These are phyloP conservation scores for Neurospora sp. DNA, from an alignment of 495 filamentous ascomycete species.

Conservation along the genomic window DNA sequence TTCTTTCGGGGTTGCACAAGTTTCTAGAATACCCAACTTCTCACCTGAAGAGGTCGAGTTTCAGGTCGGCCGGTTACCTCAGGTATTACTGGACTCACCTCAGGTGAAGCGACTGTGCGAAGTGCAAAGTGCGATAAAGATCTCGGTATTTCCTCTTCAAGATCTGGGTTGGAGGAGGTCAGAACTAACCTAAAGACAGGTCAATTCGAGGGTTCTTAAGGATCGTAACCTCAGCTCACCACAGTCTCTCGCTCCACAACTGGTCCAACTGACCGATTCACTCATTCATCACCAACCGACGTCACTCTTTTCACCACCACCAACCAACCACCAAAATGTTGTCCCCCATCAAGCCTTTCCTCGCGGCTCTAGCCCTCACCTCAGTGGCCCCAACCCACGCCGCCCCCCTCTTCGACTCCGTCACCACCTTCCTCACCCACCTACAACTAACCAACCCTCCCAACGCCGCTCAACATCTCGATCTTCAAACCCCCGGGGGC, in stretches of 20 bases:
- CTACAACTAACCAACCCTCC: neutral
- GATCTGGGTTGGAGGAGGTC: neutral
- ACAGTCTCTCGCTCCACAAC: neutral
- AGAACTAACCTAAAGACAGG: neutral
- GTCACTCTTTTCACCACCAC: neutral
- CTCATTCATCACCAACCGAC: neutral
- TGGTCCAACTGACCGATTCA: too few species aligned
- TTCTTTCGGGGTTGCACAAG: neutral
- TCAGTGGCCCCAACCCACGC: neutral
- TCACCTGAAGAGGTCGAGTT: neutral
- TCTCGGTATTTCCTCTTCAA: neutral
- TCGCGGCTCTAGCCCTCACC: neutral
- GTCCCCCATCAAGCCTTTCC: neutral
- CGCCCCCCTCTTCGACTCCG: neutral
- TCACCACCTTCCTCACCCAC: neutral
- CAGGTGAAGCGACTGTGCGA: neutral
- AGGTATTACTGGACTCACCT: neutral
- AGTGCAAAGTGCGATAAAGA: neutral
- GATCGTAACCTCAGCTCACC: neutral
- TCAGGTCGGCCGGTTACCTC: neutral
- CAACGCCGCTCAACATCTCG: neutral
- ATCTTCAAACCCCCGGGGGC: neutral
- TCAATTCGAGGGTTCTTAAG: neutral
- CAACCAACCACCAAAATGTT: neutral
- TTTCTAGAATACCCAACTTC: neutral